Evolutionary conservation across 148 eudicot species (phyloP).

Genomic region (Rheum nobile): DNA sequence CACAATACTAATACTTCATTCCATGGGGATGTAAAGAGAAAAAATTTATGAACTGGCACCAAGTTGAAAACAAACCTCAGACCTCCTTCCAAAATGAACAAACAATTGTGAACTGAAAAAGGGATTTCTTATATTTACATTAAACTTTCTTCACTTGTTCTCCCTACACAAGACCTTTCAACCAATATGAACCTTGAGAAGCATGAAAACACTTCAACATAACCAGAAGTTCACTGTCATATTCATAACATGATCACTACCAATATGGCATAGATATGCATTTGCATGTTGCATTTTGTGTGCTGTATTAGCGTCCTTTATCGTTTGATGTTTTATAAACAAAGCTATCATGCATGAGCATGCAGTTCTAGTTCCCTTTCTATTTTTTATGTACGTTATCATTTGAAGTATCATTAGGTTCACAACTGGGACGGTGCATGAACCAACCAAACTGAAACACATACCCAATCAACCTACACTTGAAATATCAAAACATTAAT

Average conservation of each 20-base stretch:
- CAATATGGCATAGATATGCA: not conserved
- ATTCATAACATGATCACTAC: not conserved
- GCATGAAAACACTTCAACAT: not conserved
- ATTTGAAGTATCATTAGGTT: not conserved
- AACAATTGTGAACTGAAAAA: not conserved
- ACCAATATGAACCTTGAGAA: not conserved
- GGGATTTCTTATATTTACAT: not conserved
- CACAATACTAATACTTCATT: not conserved
- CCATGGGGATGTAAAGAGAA: not conserved
- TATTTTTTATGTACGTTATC: not conserved
- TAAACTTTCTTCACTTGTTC: not conserved
- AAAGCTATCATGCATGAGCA: not conserved
- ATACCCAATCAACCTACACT: not conserved
- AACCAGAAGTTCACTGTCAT: not conserved
- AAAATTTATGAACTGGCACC: too few species aligned
- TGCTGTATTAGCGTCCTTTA: not conserved
- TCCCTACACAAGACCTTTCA: not conserved
- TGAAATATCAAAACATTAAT: not conserved
- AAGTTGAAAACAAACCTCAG: not conserved
- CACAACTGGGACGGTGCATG: not conserved
- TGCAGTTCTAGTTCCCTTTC: not conserved
- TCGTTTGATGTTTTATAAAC: not conserved
- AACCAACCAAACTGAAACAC: not conserved
- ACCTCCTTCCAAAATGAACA: not conserved
- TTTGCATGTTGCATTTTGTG: not conserved